A percentile compares a stretch with the other conserved stretches of the same genome.
phyloP scores from a whole-genome alignment of 2,329 filamentous ascomycete genomes.

The Talaromyces islandicus region DNA sequence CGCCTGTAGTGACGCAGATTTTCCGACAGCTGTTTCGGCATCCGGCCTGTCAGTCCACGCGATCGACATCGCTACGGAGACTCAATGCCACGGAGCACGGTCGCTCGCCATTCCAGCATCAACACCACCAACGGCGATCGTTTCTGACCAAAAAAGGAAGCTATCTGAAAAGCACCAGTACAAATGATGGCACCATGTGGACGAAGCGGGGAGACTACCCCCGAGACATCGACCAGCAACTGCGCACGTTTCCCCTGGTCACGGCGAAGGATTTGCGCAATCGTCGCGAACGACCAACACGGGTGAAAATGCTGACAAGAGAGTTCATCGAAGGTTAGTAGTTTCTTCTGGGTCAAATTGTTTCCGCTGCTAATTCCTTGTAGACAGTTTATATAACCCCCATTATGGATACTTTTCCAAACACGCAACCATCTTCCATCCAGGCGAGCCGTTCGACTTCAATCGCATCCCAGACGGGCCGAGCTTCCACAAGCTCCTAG shows the following conservation, averaged over 20 bases:
- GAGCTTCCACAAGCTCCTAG: constrained; percentile 71
- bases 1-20: constrained; percentile 67
- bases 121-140: constrained; percentile 28
- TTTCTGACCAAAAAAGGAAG: constrained; percentile 27
- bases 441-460: constrained; percentile 89
- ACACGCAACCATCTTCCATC: constrained; percentile 91
- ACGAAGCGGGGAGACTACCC: constrained; percentile 76
- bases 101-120: constrained; percentile 8
- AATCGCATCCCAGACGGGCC: constrained; percentile 72
- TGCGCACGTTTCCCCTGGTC: constrained; percentile 74
- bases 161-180: constrained; percentile 31
- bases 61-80: constrained; percentile 3
- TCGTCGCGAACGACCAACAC: constrained; percentile 68
- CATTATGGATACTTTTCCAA: constrained; percentile 95
- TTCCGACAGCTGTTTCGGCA: constrained; percentile 82
- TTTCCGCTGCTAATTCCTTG: neutral
- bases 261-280: constrained; percentile 71
- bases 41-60: constrained; percentile 53
- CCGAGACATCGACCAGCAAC: constrained; percentile 72
- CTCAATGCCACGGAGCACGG: constrained; percentile 6
- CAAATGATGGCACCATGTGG: constrained; percentile 66
- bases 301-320: constrained; percentile 93
- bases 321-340: constrained; percentile 90
- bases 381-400: constrained; percentile 91
- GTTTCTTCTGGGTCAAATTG: neutral